A percentile compares a stretch with the other conserved stretches of the same genome.
Conservation (phyloP, 2,329 filamentous ascomycete genomes). For the Escovopsis sp. region DNA sequence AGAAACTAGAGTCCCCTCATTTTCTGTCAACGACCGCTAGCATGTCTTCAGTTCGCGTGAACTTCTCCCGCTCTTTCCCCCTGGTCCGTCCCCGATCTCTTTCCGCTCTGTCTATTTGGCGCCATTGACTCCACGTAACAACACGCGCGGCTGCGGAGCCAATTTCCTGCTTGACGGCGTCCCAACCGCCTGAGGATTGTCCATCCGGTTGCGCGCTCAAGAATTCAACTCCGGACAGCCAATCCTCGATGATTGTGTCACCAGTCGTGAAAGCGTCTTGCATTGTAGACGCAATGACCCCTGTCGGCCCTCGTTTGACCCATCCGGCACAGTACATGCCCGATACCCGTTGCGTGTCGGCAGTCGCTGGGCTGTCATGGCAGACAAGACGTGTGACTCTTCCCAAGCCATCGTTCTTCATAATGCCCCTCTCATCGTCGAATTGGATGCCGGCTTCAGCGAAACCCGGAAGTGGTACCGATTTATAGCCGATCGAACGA, state of each 20-base stretch:
- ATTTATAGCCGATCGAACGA: constrained; percentile 90
- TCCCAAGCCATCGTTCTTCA: constrained; percentile 70
- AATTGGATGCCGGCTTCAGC: constrained; percentile 63
- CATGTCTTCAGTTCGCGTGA: constrained; percentile 44
- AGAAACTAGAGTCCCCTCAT: constrained; percentile 6
- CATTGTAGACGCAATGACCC: constrained; percentile 94
- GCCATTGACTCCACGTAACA: constrained; percentile 77
- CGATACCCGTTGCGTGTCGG: constrained; percentile 31
- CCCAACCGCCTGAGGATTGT: constrained; percentile 47
- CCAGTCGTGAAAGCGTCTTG: constrained; percentile 82
- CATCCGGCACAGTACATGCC: constrained; percentile 90
- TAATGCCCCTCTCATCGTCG: constrained; percentile 55
- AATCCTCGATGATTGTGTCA: constrained; percentile 71
- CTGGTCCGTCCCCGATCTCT: constrained; percentile 44
- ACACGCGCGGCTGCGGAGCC: constrained; percentile 38
- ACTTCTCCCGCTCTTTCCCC: constrained; percentile 70
- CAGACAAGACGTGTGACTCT: constrained; percentile 39
- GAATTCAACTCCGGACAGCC: constrained; percentile 34
- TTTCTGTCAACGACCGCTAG: constrained; percentile 31
- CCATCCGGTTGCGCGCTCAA: constrained; percentile 11
- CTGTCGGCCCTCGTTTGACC: constrained; percentile 90
- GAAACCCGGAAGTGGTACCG: constrained; percentile 62
- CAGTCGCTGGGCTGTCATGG: constrained; percentile 13
- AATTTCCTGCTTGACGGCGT: constrained; percentile 51
- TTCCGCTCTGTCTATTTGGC: constrained; percentile 67